Base-by-base conservation (phyloP, 768 basidiomycete species). In the Chalciporus sphaerocephalus region DNA sequence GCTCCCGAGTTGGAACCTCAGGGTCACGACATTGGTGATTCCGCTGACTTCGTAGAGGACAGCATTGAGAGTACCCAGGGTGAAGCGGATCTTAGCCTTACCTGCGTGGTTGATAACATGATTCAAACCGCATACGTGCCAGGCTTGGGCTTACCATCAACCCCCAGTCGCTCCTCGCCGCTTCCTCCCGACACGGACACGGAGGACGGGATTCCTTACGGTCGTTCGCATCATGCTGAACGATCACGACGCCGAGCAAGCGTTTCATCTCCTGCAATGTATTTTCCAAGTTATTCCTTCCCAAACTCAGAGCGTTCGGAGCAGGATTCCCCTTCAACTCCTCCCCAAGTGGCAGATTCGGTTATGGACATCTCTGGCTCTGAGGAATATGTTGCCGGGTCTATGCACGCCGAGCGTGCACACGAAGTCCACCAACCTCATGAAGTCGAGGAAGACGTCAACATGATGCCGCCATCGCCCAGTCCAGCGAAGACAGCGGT, bases 61-160 rank as follows among this genome's bases (percentile, higher is more conserved):
- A 55, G 24, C 42, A 75, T 75, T 50, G 79, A 75, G 39, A 72
- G 69, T 38, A 64, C 70, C 37, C 68, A 71, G 25, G 70, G 67
- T n/a, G 74, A 78, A 40, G 49, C 56, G n/a, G 69, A 64, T 48
- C 63, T 73, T 44, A 85, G 81, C 58, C 80, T 87, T 52, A 80
- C 79, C 9, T 80, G 83, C n/a, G 72, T 85, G 22, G 84, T 87
- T 16, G 79, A 87, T 36, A 76, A 84, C 44, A 81, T 87, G 72
- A 72, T 87, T 47, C 74, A 76, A 41, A 44, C 63, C 34, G 18
- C 50, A 3, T 51, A 58, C n/a, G 16, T 52, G 2, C 52, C 51
- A 6, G 61, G 62, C 32, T 44, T 62, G 13, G 62, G 61, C 11
- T 30, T 58, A 12, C 62, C 62, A 12, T 62, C 62, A 6, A 65